phyloP scores from a whole-genome alignment of 805 yeast genomes.

The Nakazawaea holstii region DNA sequence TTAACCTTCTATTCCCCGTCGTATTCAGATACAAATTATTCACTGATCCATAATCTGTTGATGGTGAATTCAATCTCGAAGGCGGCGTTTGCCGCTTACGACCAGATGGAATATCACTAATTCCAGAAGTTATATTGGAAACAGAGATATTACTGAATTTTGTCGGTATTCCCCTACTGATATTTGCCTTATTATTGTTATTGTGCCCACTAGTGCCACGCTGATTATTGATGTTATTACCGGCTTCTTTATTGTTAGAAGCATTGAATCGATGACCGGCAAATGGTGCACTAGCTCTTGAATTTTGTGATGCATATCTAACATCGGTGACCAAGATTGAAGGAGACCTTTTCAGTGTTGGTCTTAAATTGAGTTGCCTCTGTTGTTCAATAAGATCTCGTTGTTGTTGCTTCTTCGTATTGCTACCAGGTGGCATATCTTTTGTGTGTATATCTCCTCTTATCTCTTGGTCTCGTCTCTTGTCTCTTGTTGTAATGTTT shows the following conservation, averaged over 20 bases:
- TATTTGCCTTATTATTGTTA: neutral
- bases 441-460: neutral
- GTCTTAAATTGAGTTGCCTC: slow-evolving; percentile 24
- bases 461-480: neutral
- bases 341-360: slow-evolving; percentile 84
- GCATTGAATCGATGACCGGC: slow-evolving; percentile 55
- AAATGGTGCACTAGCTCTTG: slow-evolving; percentile 61
- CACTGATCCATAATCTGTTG: slow-evolving; percentile 1
- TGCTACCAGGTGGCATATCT: neutral
- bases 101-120: slow-evolving; percentile 87
- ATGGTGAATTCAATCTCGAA: neutral
- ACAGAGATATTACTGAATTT: slow-evolving; percentile 77
- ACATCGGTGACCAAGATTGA: slow-evolving; percentile 91
- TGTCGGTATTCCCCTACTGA: neutral
- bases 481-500: neutral
- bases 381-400: slow-evolving; percentile 4
- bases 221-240: no score
- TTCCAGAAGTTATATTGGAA: slow-evolving; percentile 69
- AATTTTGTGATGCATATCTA: slow-evolving; percentile 46
- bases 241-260: slow-evolving; percentile 13
- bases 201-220: slow-evolving; percentile 4
- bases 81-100: slow-evolving; percentile 29
- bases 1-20: slow-evolving; percentile 14
- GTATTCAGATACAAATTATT: neutral
- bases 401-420: slow-evolving; percentile 9